Evolutionary conservation across 768 basidiomycete genomes (phyloP).

Genomic region (Kwoniella shandongensis): DNA sequence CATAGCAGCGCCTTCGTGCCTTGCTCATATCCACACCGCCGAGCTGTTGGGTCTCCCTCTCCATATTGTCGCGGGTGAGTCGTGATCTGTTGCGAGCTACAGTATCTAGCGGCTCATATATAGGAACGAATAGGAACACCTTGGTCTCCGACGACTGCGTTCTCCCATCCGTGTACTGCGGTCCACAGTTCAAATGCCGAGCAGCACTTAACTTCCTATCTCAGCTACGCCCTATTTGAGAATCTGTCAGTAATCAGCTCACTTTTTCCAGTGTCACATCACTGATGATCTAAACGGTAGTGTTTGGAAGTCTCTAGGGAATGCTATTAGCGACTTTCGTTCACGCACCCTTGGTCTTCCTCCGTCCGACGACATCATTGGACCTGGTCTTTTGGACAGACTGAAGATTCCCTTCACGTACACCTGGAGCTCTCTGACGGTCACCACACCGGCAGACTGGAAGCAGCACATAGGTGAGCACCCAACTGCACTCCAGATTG

Average conservation of each 20-base stretch:
- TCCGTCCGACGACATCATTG: conserved; percentile 57
- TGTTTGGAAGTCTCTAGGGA: conserved; percentile 57
- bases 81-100: conserved; percentile 47
- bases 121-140: conserved; percentile 59
- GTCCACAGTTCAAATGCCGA: conserved; percentile 61
- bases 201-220: conserved; percentile 59
- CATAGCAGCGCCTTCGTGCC: conserved; percentile 66
- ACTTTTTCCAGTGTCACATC: not conserved
- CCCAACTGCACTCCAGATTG: not conserved
- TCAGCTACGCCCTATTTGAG: conserved; percentile 62
- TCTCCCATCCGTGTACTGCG: conserved; percentile 64
- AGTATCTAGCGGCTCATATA: not conserved
- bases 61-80: conserved; percentile 54
- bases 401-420: conserved; percentile 66
- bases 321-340: conserved; percentile 62
- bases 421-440: conserved; percentile 62
- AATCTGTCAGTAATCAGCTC: conserved; percentile 55
- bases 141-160: conserved; percentile 61
- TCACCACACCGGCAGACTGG: conserved; percentile 66
- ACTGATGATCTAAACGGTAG: conserved; percentile 1
- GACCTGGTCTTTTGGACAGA: conserved; percentile 60
- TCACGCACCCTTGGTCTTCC: conserved; percentile 57
- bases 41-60: conserved; percentile 65
- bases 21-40: conserved; percentile 66
- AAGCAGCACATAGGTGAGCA: conserved; percentile 61